phyloP scores from a whole-genome alignment of 805 yeast genomes.

The Pichia paraexigua region DNA sequence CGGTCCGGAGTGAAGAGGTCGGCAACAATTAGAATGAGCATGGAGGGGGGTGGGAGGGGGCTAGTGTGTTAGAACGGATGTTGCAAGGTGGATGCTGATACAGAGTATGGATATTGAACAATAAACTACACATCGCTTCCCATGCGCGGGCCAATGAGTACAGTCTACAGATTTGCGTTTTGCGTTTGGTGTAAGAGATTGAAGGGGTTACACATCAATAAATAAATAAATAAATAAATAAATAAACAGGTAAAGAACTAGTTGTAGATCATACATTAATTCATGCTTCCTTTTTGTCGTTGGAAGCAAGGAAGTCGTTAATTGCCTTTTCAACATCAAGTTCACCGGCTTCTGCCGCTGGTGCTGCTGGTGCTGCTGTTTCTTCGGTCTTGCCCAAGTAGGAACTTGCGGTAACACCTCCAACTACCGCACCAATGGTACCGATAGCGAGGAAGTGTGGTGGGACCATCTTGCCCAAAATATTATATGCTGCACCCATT shows the following conservation, averaged over 20 bases:
- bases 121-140: no score
- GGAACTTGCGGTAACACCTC: slow-evolving; percentile 29
- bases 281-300: slow-evolving; percentile 16
- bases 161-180: background rate
- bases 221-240: background rate
- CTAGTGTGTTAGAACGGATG: no score
- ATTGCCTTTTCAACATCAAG: slow-evolving; percentile 28
- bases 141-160: background rate
- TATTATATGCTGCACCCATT: slow-evolving; percentile 81
- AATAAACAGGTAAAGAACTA: background rate
- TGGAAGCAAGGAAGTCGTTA: slow-evolving; percentile 24
- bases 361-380: slow-evolving; percentile 7
- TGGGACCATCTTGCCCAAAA: slow-evolving; percentile 76
- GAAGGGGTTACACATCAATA: no score
- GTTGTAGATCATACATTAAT: background rate
- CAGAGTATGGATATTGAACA: no score
- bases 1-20: background rate
- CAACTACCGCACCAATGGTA: slow-evolving; percentile 62
- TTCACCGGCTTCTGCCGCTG: slow-evolving; percentile 13
- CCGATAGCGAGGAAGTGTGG: slow-evolving; percentile 81
- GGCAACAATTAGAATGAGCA: background rate
- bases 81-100: no score
- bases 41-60: background rate
- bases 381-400: background rate
- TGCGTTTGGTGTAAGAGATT: no score